A percentile compares a stretch with the other conserved stretches of the same genome.
Evolutionary conservation across 352 stramenopile genomes (phyloP).

Genomic region (Pythium volutum): DNA sequence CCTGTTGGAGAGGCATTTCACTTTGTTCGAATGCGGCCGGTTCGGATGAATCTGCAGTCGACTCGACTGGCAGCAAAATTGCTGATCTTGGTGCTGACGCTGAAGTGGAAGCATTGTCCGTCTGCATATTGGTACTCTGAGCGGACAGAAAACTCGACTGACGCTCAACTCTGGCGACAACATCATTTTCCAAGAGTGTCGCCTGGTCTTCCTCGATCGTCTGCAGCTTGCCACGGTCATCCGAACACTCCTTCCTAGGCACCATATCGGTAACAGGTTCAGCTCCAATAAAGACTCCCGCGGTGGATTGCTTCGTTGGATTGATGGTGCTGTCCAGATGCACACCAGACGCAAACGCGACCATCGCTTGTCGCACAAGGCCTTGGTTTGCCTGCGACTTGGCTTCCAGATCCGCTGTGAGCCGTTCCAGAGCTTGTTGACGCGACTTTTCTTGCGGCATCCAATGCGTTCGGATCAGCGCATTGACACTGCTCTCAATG

Average conservation of each 20-base stretch:
- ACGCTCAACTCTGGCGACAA: background rate
- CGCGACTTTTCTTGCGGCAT: conserved; percentile 48
- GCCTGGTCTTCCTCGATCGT: no score
- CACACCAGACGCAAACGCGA: conserved; percentile 10
- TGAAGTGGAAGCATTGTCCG: background rate
- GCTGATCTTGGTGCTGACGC: no score
- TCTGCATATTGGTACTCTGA: background rate
- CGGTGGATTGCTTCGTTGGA: background rate
- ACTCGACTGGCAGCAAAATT: background rate
- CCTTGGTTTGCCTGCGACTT: conserved; percentile 45
- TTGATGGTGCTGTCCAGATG: background rate
- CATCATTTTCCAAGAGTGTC: no score
- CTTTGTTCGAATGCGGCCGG: background rate
- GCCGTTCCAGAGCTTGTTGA: conserved; percentile 38
- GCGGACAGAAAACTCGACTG: background rate
- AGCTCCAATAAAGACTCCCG: background rate
- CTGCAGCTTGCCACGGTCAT: no score
- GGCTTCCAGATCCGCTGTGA: conserved; percentile 30
- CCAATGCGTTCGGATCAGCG: conserved; percentile 55
- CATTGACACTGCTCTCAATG: conserved; percentile 44
- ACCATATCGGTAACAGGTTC: background rate
- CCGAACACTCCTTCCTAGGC: no score
- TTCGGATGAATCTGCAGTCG: background rate
- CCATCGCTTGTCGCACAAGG: conserved; percentile 55
- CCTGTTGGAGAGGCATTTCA: background rate